phyloP scores from a whole-genome alignment of 2,329 filamentous ascomycete species.

The Xylaria sp. region DNA sequence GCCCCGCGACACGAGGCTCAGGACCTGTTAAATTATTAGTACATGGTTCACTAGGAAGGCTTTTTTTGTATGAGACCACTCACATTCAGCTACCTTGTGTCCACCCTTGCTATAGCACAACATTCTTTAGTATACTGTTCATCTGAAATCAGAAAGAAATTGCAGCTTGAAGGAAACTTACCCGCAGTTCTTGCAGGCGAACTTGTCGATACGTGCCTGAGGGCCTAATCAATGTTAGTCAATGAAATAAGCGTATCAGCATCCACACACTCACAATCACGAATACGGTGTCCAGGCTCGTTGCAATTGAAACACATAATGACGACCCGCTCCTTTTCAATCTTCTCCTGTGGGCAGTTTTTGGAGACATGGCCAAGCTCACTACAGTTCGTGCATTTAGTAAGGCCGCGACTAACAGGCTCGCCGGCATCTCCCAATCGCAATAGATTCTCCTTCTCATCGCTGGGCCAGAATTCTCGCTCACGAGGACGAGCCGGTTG shows the following conservation, averaged over 20 bases:
- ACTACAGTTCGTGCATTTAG: conserved; percentile 71
- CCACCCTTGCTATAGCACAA: conserved; percentile 55
- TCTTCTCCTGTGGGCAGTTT: conserved; percentile 67
- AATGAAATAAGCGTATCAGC: background rate
- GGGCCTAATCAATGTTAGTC: conserved; percentile 56
- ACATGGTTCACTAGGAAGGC: conserved; percentile 25
- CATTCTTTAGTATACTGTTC: conserved; percentile 20
- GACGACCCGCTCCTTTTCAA: conserved; percentile 57
- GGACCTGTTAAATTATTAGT: conserved; percentile 49
- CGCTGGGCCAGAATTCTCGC: conserved; percentile 67
- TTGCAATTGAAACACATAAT: conserved; percentile 74
- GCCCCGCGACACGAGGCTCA: conserved; percentile 68
- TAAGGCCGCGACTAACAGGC: conserved; percentile 66
- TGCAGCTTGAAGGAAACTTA: conserved; percentile 48
- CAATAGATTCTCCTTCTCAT: conserved; percentile 67
- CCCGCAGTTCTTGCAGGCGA: conserved; percentile 75
- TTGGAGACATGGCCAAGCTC: conserved; percentile 72
- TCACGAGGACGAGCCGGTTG: conserved; percentile 69
- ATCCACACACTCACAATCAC: conserved; percentile 69
- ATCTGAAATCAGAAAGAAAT: background rate
- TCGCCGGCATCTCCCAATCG: conserved; percentile 75
- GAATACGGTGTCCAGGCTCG: conserved; percentile 71
- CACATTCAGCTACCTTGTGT: conserved; percentile 62
- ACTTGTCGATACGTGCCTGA: conserved; percentile 69
- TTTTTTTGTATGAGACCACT: conserved; percentile 39